phyloP scores from a whole-genome alignment of 768 basidiomycete species.

The Hypsizygus marmoreus region DNA sequence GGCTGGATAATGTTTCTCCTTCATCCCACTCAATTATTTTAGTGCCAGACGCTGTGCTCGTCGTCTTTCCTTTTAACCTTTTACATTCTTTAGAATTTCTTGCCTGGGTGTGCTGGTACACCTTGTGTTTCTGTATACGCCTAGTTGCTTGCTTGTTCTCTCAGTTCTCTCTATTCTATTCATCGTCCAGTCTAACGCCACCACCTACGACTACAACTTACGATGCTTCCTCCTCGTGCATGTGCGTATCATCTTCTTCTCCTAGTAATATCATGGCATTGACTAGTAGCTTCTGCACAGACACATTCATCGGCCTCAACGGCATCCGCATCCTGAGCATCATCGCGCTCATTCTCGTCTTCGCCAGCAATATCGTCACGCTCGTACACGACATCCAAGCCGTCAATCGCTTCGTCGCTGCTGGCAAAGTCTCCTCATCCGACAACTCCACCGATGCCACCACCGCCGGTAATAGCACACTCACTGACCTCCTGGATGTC shows the following conservation, averaged over 20 bases:
- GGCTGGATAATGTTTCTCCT: not conserved
- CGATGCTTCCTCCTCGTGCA: slow-evolving; percentile 25
- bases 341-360: slow-evolving; percentile 75
- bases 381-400: slow-evolving; percentile 75
- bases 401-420: slow-evolving; percentile 63
- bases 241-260: slow-evolving; percentile 16
- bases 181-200: not conserved
- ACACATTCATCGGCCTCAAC: slow-evolving; percentile 79
- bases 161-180: not conserved
- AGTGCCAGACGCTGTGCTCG: slow-evolving; percentile 6
- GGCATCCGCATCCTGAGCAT: slow-evolving; percentile 77
- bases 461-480: slow-evolving; percentile 17
- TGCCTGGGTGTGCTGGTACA: slow-evolving; percentile 24
- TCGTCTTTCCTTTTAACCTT: slow-evolving; percentile 12
- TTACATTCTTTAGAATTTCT: slow-evolving; percentile 18
- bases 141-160: slow-evolving; percentile 15
- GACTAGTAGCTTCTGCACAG: slow-evolving; percentile 23
- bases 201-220: not conserved
- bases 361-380: slow-evolving; percentile 76
- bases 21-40: not conserved
- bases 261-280: not conserved
- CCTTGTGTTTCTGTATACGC: slow-evolving; percentile 12
- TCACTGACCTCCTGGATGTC: slow-evolving; percentile 45
- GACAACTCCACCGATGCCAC: slow-evolving; percentile 22
- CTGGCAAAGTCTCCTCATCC: slow-evolving; percentile 30